A percentile compares a stretch with the other conserved stretches of the same genome.
These are phyloP conservation scores for Podospora appendiculata DNA, from an alignment of 495 filamentous ascomycete genomes.

Conservation along the genomic window DNA sequence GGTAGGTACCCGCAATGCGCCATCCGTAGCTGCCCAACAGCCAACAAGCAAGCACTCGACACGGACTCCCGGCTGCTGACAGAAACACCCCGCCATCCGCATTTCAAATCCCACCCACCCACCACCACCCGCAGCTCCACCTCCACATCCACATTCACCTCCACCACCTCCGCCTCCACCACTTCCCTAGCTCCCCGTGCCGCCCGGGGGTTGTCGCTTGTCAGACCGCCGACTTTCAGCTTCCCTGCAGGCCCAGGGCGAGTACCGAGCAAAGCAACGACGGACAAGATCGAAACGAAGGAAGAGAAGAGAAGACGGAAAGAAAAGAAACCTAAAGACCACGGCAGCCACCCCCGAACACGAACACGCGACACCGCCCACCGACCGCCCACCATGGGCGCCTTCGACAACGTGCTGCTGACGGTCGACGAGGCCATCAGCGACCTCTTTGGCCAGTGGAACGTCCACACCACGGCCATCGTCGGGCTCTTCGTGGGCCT, in stretches of 20 bases:
- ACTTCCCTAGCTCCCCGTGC: not conserved
- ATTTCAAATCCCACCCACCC: slow-evolving; percentile 2
- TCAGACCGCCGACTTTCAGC: too few relatives aligned
- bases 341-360: not conserved
- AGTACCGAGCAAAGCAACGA: too few relatives aligned
- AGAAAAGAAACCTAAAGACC: not conserved
- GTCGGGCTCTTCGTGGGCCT: slow-evolving; percentile 48
- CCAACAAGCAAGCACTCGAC: too few relatives aligned
- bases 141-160: not conserved
- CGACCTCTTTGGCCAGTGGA: slow-evolving; percentile 69
- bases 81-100: slow-evolving; percentile 10
- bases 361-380: not conserved
- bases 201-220: too few relatives aligned
- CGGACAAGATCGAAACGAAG: too few relatives aligned
- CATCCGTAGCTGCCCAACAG: too few relatives aligned
- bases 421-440: slow-evolving; percentile 62
- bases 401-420: slow-evolving; percentile 41
- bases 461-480: slow-evolving; percentile 61
- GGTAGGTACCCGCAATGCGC: too few relatives aligned
- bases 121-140: not conserved
- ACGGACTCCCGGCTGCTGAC: too few relatives aligned
- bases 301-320: too few relatives aligned
- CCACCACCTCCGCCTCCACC: not conserved
- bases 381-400: slow-evolving; percentile 12
- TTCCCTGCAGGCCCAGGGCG: too few relatives aligned